Evolutionary conservation across 371 early-diverging fungal genomes (phyloP), one percentile per base, ranked within the genome.

Genomic region (Chytridiales sp.): DNA sequence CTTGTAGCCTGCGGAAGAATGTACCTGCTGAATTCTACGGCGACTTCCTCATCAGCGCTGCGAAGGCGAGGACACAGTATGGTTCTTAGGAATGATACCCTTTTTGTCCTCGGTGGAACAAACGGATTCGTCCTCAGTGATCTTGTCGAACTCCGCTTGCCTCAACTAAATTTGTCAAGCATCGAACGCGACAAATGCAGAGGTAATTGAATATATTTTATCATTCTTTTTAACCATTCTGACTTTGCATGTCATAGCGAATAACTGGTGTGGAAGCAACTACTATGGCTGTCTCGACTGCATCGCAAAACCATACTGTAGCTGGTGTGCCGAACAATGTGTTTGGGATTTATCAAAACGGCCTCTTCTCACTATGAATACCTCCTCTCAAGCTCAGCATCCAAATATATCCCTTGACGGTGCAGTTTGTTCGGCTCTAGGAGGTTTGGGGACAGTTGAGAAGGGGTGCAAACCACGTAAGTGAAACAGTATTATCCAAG

Each of bases 251-350:
- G 17, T 43, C 17, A 21, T 11, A 59, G 59, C 47, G 15, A 24
- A 60, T 5, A 44, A 43, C 30, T 60, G 61, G 61, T 60, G 61
- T 31, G 21, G 30, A 8, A 50, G 34, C 5, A 30, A 19, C 2
- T 60, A n/a, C n/a, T 50, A 60, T 30, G 52, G 61, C 38, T 60
- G 61, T 31, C 40, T 9, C 8, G 61, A 60, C 26, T 60, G 61
- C 35, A 31, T 22, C 3, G 44, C 50, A 19, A n/a, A 42, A 11
- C 11, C 22, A 19, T 60, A 22, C 44, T 60, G 61, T 44, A 36
- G 26, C 4, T 60, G 51, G 51, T 52, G 61, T 38, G 49, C 30
- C 38, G 44, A 60, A 34, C 13, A 40, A 6, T 60, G 61, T 30
- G 52, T 36, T n/a, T 29, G n/a, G n/a, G n/a, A n/a, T n/a, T n/a